phyloP scores from a whole-genome alignment of 129 eudicot species.

The Rutidosis leptorrhynchoides region DNA sequence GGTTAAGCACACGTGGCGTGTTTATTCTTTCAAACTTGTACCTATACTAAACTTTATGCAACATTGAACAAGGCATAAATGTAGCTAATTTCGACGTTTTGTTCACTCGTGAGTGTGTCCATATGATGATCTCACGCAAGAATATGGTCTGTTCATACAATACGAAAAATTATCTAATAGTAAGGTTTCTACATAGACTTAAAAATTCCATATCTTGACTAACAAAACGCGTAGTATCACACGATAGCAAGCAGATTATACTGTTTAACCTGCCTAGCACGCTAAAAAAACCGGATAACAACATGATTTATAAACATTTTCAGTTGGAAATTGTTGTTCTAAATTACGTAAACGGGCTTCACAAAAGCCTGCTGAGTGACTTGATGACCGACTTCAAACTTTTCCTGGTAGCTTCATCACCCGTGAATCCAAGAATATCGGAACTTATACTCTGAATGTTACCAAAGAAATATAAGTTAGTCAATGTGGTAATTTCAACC shows the following conservation, averaged over 20 bases:
- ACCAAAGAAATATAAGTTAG: neutral
- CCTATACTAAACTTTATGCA: neutral
- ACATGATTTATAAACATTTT: slow-evolving; percentile 25
- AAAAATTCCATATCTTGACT: slow-evolving; percentile 24
- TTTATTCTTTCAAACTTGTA: neutral
- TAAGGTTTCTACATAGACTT: slow-evolving; percentile 12
- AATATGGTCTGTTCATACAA: slow-evolving; percentile 25
- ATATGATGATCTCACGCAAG: neutral
- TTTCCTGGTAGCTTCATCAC: slow-evolving; percentile 87
- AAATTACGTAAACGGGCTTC: slow-evolving; percentile 18
- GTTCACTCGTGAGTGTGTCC: neutral
- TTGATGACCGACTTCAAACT: slow-evolving; percentile 72
- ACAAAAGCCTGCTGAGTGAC: slow-evolving; percentile 73
- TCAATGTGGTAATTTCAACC: neutral
- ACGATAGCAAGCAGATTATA: slow-evolving; percentile 12
- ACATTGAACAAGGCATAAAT: neutral
- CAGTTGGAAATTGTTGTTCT: slow-evolving; percentile 13
- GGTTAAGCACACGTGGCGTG: neutral
- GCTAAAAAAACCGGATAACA: slow-evolving; percentile 22
- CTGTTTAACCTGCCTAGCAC: slow-evolving; percentile 1
- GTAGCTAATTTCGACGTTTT: neutral
- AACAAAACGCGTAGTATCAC: slow-evolving; percentile 30
- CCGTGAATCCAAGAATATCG: slow-evolving; percentile 77
- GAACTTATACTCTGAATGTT: slow-evolving; percentile 72
- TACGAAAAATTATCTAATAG: slow-evolving; percentile 17